A percentile compares a stretch with the other conserved stretches of the same genome.
phyloP scores from a whole-genome alignment of 805 yeast genomes.

The Hanseniaspora vineae region DNA sequence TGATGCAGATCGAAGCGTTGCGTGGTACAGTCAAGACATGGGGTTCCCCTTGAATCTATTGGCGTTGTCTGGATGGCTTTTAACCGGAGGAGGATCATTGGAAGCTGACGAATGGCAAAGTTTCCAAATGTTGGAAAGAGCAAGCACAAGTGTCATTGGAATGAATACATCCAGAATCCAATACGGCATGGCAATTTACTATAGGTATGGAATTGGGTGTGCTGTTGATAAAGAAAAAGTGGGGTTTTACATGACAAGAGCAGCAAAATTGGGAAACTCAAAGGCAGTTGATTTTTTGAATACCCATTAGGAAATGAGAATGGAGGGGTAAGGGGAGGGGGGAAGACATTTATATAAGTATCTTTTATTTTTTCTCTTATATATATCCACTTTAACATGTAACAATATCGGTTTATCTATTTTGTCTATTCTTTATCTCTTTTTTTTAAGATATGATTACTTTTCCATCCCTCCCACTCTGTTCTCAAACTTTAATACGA shows the following conservation, averaged over 20 bases:
- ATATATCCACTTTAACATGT: too few species aligned
- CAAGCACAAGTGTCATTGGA: conserved; percentile 32
- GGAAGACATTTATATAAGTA: too few species aligned
- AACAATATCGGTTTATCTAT: too few species aligned
- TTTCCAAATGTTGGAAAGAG: conserved; percentile 49
- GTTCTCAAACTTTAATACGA: too few species aligned
- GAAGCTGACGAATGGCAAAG: conserved; percentile 51
- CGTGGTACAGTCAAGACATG: conserved; percentile 46
- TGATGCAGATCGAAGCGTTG: conserved; percentile 41
- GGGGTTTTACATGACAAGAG: conserved; percentile 37
- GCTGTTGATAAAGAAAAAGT: conserved; percentile 32
- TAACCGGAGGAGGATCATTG: conserved; percentile 52
- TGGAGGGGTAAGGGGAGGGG: too few species aligned
- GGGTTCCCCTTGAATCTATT: conserved; percentile 44
- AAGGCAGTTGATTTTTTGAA: conserved; percentile 29
- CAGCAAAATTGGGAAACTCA: conserved; percentile 50
- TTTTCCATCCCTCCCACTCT: too few species aligned
- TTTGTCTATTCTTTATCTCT: too few species aligned
- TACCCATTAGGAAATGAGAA: conserved; percentile 1
- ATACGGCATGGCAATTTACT: conserved; percentile 56
- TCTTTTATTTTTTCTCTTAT: too few species aligned
- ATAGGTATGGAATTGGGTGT: conserved; percentile 54
- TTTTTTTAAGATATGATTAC: too few species aligned
- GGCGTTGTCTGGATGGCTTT: conserved; percentile 66
- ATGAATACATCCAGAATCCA: conserved; percentile 50